phyloP scores from a whole-genome alignment of 163 green algal species.

The Chlorella variabilis region DNA sequence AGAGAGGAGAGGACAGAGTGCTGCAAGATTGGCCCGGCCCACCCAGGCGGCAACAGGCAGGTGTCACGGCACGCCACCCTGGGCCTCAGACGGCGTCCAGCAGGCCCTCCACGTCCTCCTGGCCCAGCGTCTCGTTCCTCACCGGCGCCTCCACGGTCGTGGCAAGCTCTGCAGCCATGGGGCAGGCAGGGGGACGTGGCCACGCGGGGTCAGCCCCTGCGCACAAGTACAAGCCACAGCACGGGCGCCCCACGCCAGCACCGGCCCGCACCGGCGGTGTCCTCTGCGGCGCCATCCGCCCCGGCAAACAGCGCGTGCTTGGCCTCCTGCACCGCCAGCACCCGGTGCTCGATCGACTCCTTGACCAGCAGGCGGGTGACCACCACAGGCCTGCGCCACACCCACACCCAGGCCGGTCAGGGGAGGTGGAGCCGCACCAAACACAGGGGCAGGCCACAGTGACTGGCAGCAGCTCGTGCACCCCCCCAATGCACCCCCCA shows the following conservation, averaged over 20 bases:
- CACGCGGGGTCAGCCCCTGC: no score
- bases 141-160: slow-evolving; percentile 31
- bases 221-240: no score
- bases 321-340: slow-evolving; percentile 41
- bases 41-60: no score
- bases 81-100: slow-evolving; percentile 35
- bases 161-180: slow-evolving; percentile 29
- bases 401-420: no score
- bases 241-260: neutral
- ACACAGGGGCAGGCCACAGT: no score
- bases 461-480: no score
- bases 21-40: no score
- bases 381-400: slow-evolving; percentile 51
- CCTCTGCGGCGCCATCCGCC: slow-evolving; percentile 12
- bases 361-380: slow-evolving; percentile 74
- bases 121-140: neutral
- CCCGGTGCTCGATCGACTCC: slow-evolving; percentile 53
- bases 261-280: slow-evolving; percentile 15
- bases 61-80: no score
- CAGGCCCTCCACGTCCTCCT: slow-evolving; percentile 11
- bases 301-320: slow-evolving; percentile 37
- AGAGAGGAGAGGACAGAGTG: no score
- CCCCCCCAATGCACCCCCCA: neutral
- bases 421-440: no score
- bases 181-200: no score